phyloP scores from a whole-genome alignment of 2,329 filamentous ascomycete genomes.

The Curvularia hawaiiensis region DNA sequence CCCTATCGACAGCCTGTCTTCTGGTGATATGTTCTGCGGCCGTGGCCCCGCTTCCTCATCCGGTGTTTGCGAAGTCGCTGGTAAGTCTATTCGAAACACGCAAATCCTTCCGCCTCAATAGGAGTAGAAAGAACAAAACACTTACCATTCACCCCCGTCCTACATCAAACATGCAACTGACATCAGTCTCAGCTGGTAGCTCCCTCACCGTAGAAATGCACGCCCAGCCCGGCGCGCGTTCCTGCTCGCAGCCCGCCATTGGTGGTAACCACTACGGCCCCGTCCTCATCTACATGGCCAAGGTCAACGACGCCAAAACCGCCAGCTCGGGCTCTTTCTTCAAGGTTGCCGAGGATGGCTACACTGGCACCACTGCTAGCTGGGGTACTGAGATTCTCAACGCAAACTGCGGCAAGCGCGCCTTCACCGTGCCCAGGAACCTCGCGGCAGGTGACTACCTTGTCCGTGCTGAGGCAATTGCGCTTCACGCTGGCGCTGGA shows the following conservation, averaged over 20 bases:
- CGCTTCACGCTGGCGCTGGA: slow-evolving; percentile 41
- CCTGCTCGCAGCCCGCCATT: slow-evolving; percentile 42
- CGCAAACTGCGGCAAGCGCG: slow-evolving; percentile 46
- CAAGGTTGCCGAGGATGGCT: slow-evolving; percentile 47
- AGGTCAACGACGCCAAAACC: slow-evolving; percentile 43
- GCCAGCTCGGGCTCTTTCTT: slow-evolving; percentile 41
- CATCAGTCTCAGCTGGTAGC: slow-evolving; percentile 32
- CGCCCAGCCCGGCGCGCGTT: slow-evolving; percentile 41
- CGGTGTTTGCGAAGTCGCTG: slow-evolving; percentile 42
- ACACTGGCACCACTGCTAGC: slow-evolving; percentile 42
- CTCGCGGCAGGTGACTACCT: slow-evolving; percentile 43
- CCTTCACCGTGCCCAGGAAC: slow-evolving; percentile 44
- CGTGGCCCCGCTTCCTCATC: slow-evolving; percentile 33
- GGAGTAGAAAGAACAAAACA: neutral
- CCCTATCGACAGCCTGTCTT: slow-evolving; percentile 38
- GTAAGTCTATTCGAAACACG: slow-evolving; percentile 22
- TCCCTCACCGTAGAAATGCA: slow-evolving; percentile 48
- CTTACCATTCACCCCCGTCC: neutral
- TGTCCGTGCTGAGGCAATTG: slow-evolving; percentile 42
- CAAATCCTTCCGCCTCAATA: neutral
- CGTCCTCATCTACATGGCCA: slow-evolving; percentile 47
- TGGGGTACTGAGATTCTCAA: slow-evolving; percentile 49
- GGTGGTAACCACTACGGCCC: slow-evolving; percentile 48
- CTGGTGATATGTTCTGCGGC: slow-evolving; percentile 45
- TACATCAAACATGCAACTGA: slow-evolving; percentile 14